Conservation (phyloP, 768 basidiomycete species). For the Collybiopsis luxurians region DNA sequence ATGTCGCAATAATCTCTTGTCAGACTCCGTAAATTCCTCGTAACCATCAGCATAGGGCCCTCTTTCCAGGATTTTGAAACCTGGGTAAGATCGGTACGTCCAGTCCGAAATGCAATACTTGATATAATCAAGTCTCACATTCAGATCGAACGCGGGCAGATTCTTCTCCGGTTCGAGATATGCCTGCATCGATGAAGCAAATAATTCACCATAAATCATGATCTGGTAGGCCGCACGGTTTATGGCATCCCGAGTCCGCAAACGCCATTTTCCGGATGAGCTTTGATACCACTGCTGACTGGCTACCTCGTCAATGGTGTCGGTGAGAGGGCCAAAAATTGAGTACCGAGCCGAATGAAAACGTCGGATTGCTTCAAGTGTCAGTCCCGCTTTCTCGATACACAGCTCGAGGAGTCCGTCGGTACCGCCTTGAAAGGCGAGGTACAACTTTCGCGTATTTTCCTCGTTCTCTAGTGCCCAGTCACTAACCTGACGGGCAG, state of each 20-base stretch:
- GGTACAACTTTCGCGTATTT: conserved; percentile 9
- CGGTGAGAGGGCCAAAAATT: conserved; percentile 10
- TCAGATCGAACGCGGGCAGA: background rate
- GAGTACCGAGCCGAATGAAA: conserved; percentile 11
- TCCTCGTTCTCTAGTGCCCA: conserved; percentile 13
- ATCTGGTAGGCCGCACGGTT: background rate
- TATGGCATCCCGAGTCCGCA: too few relatives aligned
- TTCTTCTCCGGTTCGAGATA: background rate
- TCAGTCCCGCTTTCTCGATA: conserved; percentile 10
- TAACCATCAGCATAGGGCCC: background rate
- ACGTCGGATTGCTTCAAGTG: conserved; percentile 14
- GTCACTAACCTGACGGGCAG: conserved; percentile 13
- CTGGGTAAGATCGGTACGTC: background rate
- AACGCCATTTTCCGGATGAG: too few relatives aligned
- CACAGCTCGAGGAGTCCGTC: conserved; percentile 13
- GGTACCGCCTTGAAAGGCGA: conserved; percentile 14
- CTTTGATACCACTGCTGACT: background rate
- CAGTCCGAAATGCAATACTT: background rate
- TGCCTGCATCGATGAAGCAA: background rate
- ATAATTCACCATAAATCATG: background rate
- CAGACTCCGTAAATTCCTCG: background rate
- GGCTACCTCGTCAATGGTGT: conserved; percentile 7
- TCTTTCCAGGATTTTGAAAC: background rate
- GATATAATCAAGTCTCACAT: background rate
- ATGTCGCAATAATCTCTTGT: background rate